phyloP scores from a whole-genome alignment of 768 basidiomycete genomes.

The Lyophyllum decastes region DNA sequence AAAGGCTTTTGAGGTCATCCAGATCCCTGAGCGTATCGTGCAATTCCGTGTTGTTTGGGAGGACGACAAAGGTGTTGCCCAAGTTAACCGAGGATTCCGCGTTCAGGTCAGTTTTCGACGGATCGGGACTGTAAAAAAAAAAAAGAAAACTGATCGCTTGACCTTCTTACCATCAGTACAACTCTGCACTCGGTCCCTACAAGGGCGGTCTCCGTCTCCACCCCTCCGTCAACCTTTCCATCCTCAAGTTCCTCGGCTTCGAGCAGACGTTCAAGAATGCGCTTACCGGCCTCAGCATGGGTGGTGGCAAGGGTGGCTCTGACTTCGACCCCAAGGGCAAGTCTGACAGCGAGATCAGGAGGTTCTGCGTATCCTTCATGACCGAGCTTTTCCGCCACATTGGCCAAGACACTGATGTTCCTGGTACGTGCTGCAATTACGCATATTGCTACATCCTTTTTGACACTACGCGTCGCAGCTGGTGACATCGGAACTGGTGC shows the following conservation, averaged over 20 bases:
- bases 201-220: constrained; percentile 80
- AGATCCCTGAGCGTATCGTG: constrained; percentile 54
- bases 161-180: constrained; percentile 46
- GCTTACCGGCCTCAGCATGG: constrained; percentile 75
- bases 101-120: constrained; percentile 53
- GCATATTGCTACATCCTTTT: background rate
- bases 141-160: background rate
- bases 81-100: constrained; percentile 74
- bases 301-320: constrained; percentile 77
- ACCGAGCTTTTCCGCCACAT: constrained; percentile 72
- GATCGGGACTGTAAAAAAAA: background rate
- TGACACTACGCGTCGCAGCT: constrained; percentile 30
- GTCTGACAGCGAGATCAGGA: constrained; percentile 70
- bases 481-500: constrained; percentile 77
- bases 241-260: constrained; percentile 84
- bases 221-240: constrained; percentile 78
- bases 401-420: constrained; percentile 75
- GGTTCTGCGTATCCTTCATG: constrained; percentile 76
- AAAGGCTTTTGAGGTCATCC: constrained; percentile 65
- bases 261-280: constrained; percentile 85
- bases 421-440: constrained; percentile 34
- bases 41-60: constrained; percentile 83
- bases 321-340: constrained; percentile 87
- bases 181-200: constrained; percentile 78
- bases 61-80: constrained; percentile 62